Percentiles rank a stretch among this genome's conserved stretches.
Conservation (phyloP, 106 monocot species). For the Phalaenopsis aphrodite region DNA sequence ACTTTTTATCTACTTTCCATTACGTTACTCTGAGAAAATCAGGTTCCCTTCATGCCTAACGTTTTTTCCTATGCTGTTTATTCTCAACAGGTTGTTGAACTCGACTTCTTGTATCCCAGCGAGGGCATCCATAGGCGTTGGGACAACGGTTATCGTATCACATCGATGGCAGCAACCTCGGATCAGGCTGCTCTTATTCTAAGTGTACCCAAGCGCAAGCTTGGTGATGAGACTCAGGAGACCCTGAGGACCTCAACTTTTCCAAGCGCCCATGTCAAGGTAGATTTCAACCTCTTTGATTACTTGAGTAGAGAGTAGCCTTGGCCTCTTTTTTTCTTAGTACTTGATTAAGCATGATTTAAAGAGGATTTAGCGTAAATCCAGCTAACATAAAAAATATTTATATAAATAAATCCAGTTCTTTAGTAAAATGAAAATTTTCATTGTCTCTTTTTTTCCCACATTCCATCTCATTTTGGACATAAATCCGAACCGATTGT, state of each 20-base stretch:
- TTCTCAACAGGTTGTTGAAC: constrained; percentile 34
- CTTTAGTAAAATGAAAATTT: no score
- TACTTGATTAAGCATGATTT: not conserved
- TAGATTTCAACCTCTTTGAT: constrained; percentile 2
- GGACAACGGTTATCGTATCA: constrained; percentile 44
- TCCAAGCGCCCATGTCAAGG: constrained; percentile 45
- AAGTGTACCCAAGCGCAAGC: constrained; percentile 37
- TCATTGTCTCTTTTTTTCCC: no score
- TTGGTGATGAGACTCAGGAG: constrained; percentile 45
- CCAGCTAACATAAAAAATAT: no score
- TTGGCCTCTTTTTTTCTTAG: not conserved
- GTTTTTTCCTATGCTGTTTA: not conserved
- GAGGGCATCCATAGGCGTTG: constrained; percentile 53
- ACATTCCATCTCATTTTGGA: no score
- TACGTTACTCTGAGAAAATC: not conserved
- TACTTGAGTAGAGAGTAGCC: not conserved
- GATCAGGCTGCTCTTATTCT: constrained; percentile 49
- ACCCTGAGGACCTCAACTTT: constrained; percentile 48
- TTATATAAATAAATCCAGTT: no score
- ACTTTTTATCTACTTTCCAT: not conserved
- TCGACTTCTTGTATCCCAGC: constrained; percentile 50
- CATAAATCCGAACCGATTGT: no score
- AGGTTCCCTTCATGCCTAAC: not conserved
- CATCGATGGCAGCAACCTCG: constrained; percentile 38
- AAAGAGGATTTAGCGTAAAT: no score